A percentile compares a stretch with the other conserved stretches of the same genome.
Conservation (phyloP, 2,329 filamentous ascomycete species). For the Beauveria caledonica region DNA sequence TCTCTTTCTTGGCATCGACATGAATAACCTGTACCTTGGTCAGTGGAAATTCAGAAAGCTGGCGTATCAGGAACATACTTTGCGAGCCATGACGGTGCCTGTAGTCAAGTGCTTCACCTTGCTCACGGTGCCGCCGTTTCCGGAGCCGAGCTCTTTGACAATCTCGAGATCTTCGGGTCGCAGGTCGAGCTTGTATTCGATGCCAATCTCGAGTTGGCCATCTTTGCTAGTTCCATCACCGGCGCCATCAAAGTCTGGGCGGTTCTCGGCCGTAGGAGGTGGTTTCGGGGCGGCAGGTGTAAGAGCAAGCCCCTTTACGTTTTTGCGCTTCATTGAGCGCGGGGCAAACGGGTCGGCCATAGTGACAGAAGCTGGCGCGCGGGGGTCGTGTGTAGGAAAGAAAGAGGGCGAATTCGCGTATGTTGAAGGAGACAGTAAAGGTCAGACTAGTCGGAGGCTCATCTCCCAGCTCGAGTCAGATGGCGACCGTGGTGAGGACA, state of each 20-base stretch:
- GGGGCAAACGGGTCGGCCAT: constrained; percentile 58
- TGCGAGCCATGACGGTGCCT: constrained; percentile 94
- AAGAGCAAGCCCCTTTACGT: constrained; percentile 90
- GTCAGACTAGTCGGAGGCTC: neutral
- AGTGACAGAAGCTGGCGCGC: constrained; percentile 18
- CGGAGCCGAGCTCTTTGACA: constrained; percentile 87
- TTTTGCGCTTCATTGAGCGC: constrained; percentile 96
- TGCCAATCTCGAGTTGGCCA: constrained; percentile 79
- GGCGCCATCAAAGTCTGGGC: constrained; percentile 48
- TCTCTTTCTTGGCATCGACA: constrained; percentile 94
- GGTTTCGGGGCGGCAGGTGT: constrained; percentile 68
- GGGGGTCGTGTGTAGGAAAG: neutral
- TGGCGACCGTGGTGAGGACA: constrained; percentile 3
- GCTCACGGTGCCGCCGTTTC: constrained; percentile 96
- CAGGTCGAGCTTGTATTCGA: constrained; percentile 92
- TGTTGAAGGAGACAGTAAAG: neutral
- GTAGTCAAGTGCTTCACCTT: constrained; percentile 94
- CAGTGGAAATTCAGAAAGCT: constrained; percentile 6
- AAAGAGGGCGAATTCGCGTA: neutral
- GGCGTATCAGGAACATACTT: constrained; percentile 48
- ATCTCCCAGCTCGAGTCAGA: constrained; percentile 8
- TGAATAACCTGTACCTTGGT: constrained; percentile 70
- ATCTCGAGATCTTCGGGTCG: constrained; percentile 87
- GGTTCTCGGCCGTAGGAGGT: constrained; percentile 64
- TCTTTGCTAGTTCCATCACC: constrained; percentile 50